These are phyloP conservation scores for Capsella bursapastoris DNA, from an alignment of 345 rosid species.

Conservation along the genomic window DNA sequence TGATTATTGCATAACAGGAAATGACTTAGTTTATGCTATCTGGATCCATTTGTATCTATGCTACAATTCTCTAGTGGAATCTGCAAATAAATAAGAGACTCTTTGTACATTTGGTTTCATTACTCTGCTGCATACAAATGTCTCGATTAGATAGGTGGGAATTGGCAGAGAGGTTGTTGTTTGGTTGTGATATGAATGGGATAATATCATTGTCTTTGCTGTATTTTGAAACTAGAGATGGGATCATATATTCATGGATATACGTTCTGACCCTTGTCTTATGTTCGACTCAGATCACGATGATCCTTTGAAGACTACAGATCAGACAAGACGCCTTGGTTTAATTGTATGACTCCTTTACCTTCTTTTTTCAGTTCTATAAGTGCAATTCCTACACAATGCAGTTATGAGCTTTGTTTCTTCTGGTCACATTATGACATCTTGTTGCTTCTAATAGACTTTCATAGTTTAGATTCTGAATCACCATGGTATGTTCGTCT, in stretches of 20 bases:
- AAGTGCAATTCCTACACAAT: background rate
- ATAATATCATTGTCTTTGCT: background rate
- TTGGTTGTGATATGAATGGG: background rate
- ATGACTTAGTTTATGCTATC: background rate
- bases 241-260: too few species aligned
- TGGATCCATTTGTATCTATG: constrained; percentile 6
- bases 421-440: background rate
- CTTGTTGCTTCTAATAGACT: background rate
- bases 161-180: background rate
- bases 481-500: constrained; percentile 2
- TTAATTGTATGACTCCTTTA: constrained; percentile 61
- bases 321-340: constrained; percentile 93
- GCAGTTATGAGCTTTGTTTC: background rate
- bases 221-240: background rate
- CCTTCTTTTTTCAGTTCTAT: background rate
- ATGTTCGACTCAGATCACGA: constrained; percentile 66
- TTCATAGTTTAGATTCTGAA: constrained; percentile 3
- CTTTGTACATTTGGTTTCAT: background rate
- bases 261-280: background rate
- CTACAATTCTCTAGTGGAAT: constrained; percentile 10
- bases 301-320: constrained; percentile 95
- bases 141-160: background rate
- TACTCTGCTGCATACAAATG: constrained; percentile 4
- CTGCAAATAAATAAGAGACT: background rate
- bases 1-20: too few species aligned